Evolutionary conservation across 805 yeast genomes (phyloP), one percentile per base, ranked within the genome.

Genomic region (Ogataea trehaloabstinens): DNA sequence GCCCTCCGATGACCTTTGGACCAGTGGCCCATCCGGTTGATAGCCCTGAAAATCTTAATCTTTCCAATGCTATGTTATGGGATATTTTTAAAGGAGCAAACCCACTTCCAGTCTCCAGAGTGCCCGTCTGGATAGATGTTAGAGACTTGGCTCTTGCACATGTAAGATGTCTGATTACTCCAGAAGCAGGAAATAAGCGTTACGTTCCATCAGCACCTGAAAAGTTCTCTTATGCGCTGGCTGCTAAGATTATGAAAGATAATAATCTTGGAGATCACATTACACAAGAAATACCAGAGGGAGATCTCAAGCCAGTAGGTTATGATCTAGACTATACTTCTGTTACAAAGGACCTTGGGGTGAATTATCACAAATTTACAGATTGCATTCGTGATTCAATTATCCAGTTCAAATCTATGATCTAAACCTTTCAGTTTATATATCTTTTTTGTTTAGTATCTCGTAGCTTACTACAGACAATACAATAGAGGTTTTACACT

Each of bases 371-470:
- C 37, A 51, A 53, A 13, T 59, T 74, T 38, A 62, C 70, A 40
- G 51, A 61, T 10, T 50, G 72, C 2, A 64, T 76, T 8, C 54
- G 56, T 22, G 78, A 74, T 44, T 59, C 75, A 8, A 59, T 68
- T 20, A 47, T 52, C 16, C 78, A 72, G 55, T 58, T 73, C 18
- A 27, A 30, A 19, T 17, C 30, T 11, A 12, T 27, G 30, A 16
- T 27, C 17, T 15, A n/a, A 22, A 30, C n/a, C n/a, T n/a, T n/a
- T n/a, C n/a, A n/a, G n/a, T n/a, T n/a, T n/a, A n/a, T n/a, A n/a
- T n/a, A n/a, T n/a, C n/a, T n/a, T n/a, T n/a, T n/a, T n/a, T n/a
- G n/a, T n/a, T n/a, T n/a, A n/a, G n/a, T n/a, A n/a, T n/a, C n/a
- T n/a, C n/a, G n/a, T n/a, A n/a, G n/a, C n/a, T n/a, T n/a, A n/a